Base-by-base conservation (phyloP, 2,329 filamentous ascomycete species). In the Nectriaceae sp. region DNA sequence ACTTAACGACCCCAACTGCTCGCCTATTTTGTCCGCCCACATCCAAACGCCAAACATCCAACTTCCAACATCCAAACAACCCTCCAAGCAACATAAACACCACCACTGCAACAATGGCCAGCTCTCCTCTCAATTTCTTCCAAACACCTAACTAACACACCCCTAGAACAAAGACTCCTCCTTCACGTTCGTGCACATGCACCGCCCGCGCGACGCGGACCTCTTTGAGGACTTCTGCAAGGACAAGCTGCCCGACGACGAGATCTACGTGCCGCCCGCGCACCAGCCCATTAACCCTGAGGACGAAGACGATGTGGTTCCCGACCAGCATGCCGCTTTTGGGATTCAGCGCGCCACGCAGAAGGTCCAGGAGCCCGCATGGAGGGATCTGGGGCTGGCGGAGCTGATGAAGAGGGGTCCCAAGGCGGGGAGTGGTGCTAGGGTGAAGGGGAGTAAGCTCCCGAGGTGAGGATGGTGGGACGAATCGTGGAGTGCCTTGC, bases 251-350 rank as follows among this genome's bases (percentile, higher is more conserved):
- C 84, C 85, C n/a, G 75, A 79, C 52, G 89, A 94, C 71, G 88
- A 92, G 47, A 89, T 94, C 65, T 88, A 89, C 68, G 87, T 95
- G n/a, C 83, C 87, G 26, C 83, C 84, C 6, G 83, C 90, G 53
- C 83, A 91, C 65, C 88, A 90, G 66, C 90, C 89, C 35, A 78
- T 91, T 64, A 93, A 94, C 66, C 89, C 90, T 0, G 89, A 94
- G 69, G 89, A 94, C 66, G 89, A 94, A 70, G 90, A 94, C 64
- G 89, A 94, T 63, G 87, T 94, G 4, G 89, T 94, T 4, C 89
- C 90, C 1, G 89, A 94, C 68, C 89, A 94, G 71, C 89, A 94
- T 65, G 89, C 89, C 11, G 90, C 89, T 0, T 94, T 94, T 66
- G 90, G 89, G 33, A 94, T 95, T 61, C 84, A 89, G 68, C 82